These are phyloP conservation scores for Nemania serpens DNA, from an alignment of 2,329 filamentous ascomycete species.

Conservation along the genomic window DNA sequence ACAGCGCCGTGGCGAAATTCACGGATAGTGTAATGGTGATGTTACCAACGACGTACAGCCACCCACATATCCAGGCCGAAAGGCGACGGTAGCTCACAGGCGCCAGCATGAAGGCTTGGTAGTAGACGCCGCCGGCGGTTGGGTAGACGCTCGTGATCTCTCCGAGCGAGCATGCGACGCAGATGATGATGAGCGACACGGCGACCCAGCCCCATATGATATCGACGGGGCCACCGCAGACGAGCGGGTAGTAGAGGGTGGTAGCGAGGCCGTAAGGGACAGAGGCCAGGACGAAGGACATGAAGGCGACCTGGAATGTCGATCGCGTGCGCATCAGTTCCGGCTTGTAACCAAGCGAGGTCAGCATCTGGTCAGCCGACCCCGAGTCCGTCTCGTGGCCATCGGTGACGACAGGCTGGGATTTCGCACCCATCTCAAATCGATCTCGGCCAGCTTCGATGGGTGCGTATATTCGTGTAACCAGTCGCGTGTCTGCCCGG, in stretches of 20 bases:
- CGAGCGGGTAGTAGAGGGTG: slow-evolving; percentile 69
- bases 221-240: slow-evolving; percentile 68
- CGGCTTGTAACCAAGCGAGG: slow-evolving; percentile 68
- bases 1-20: slow-evolving; percentile 77
- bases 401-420: slow-evolving; percentile 24
- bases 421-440: slow-evolving; percentile 28
- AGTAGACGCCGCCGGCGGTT: slow-evolving; percentile 79
- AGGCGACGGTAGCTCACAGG: slow-evolving; percentile 63
- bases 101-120: slow-evolving; percentile 77
- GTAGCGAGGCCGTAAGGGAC: slow-evolving; percentile 76
- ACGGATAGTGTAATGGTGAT: slow-evolving; percentile 84
- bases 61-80: slow-evolving; percentile 73
- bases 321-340: slow-evolving; percentile 68
- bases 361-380: slow-evolving; percentile 65
- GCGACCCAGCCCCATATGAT: slow-evolving; percentile 75
- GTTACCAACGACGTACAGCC: slow-evolving; percentile 78
- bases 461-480: neutral
- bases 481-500: neutral
- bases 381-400: slow-evolving; percentile 43
- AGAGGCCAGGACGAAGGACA: slow-evolving; percentile 76
- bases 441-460: neutral
- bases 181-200: slow-evolving; percentile 72
- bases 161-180: slow-evolving; percentile 71
- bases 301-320: slow-evolving; percentile 72
- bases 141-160: slow-evolving; percentile 79